Evolutionary conservation across 176 grass and related monocot genomes (phyloP).

Genomic region (Alopecurus myosuroides): DNA sequence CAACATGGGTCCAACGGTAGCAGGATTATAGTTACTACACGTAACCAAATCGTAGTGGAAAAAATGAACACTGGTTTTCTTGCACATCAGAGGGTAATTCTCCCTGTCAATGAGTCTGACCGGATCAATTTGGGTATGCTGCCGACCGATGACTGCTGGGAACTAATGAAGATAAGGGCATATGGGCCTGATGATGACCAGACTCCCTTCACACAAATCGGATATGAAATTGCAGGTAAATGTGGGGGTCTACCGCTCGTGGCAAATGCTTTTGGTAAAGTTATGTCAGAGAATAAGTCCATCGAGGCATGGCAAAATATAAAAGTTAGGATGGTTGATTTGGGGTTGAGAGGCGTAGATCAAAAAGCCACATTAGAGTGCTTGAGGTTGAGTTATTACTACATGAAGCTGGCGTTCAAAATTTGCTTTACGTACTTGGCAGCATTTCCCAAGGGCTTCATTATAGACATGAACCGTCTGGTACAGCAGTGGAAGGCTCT

Average conservation of each 20-base stretch:
- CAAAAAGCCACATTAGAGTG: not conserved
- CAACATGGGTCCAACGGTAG: too few relatives aligned
- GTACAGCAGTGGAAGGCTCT: slow-evolving; percentile 47
- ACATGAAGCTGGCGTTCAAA: slow-evolving; percentile 2
- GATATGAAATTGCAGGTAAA: slow-evolving; percentile 22
- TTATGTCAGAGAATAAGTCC: not conserved
- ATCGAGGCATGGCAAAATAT: slow-evolving; percentile 26
- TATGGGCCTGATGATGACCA: not conserved
- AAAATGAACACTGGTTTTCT: not conserved
- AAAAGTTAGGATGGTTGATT: not conserved
- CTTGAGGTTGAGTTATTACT: slow-evolving; percentile 8
- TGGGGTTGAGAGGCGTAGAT: not conserved
- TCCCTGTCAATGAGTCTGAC: not conserved
- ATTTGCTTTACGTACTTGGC: slow-evolving; percentile 51
- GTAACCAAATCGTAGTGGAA: not conserved
- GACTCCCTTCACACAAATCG: not conserved
- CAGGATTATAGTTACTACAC: too few relatives aligned
- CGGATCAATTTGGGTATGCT: not conserved
- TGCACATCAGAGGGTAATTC: not conserved
- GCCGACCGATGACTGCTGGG: not conserved
- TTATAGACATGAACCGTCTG: slow-evolving; percentile 20
- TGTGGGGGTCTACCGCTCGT: slow-evolving; percentile 40
- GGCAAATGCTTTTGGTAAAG: slow-evolving; percentile 33
- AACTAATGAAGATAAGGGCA: not conserved
- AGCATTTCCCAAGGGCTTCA: slow-evolving; percentile 38